A percentile compares a stretch with the other conserved stretches of the same genome.
Conservation (phyloP, 305 asterid genomes). For the Fraxinus sp. region DNA sequence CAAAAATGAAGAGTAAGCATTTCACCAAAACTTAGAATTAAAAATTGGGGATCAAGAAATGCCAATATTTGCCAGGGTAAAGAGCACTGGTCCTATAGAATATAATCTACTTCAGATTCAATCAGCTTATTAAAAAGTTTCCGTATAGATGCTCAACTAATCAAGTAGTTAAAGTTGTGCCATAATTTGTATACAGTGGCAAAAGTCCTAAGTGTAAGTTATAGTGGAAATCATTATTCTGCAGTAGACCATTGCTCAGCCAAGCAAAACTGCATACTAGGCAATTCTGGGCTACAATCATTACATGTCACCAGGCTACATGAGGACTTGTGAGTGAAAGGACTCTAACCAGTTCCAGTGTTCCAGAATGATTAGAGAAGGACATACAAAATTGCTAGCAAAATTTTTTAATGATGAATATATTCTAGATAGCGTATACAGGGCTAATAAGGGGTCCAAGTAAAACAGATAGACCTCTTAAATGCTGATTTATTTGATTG, state of each 20-base stretch:
- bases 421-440: background rate
- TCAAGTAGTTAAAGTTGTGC: background rate
- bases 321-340: background rate
- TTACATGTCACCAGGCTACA: background rate
- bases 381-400: background rate
- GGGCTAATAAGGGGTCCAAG: background rate
- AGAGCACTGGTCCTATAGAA: background rate
- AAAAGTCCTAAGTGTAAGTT: background rate
- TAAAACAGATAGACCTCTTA: background rate
- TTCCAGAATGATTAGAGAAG: background rate
- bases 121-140: background rate
- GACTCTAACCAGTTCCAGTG: background rate
- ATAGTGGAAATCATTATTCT: background rate
- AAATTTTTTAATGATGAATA: background rate
- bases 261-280: background rate
- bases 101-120: background rate
- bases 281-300: background rate
- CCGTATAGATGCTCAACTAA: background rate
- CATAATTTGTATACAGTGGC: background rate
- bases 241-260: background rate
- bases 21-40: constrained; percentile 14
- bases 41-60: constrained; percentile 7
- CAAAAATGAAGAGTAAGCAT: constrained; percentile 15
- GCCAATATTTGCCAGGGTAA: constrained; percentile 12
- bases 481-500: background rate